These are phyloP conservation scores for Tuber calosporum DNA, from an alignment of 495 filamentous ascomycete genomes.

Conservation along the genomic window DNA sequence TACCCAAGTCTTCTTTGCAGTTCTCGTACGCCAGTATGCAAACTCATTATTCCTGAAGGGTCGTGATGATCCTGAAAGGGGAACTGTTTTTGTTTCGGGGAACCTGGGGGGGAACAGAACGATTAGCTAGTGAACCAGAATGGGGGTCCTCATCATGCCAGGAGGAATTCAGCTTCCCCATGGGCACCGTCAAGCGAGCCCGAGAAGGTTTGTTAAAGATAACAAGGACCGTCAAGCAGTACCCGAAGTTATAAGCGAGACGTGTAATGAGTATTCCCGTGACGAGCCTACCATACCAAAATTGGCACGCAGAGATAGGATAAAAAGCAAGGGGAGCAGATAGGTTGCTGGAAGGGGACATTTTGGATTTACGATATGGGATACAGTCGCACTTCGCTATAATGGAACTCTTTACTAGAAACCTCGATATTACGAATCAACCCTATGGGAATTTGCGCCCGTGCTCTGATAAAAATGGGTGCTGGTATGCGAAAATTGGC, in stretches of 20 bases:
- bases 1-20: constrained; percentile 19
- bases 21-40: constrained; percentile 22
- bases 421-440: too few relatives aligned
- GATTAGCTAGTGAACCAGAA: not conserved
- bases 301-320: not conserved
- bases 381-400: too few relatives aligned
- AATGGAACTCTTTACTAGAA: too few relatives aligned
- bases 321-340: not conserved
- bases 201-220: constrained; percentile 11
- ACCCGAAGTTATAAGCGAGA: not conserved
- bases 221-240: not conserved
- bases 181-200: not conserved
- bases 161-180: not conserved
- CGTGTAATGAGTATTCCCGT: not conserved
- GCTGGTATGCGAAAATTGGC: too few relatives aligned
- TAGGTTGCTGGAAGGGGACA: not conserved
- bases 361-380: not conserved
- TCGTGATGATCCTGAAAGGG: constrained; percentile 4
- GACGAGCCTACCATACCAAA: not conserved
- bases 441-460: too few relatives aligned
- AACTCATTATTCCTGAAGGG: constrained; percentile 20
- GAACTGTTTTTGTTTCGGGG: not conserved
- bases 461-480: too few relatives aligned
- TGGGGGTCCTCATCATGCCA: not conserved
- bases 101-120: not conserved